phyloP scores from a whole-genome alignment of 352 stramenopile genomes.

The Thalassiosira livingstoniorum region DNA sequence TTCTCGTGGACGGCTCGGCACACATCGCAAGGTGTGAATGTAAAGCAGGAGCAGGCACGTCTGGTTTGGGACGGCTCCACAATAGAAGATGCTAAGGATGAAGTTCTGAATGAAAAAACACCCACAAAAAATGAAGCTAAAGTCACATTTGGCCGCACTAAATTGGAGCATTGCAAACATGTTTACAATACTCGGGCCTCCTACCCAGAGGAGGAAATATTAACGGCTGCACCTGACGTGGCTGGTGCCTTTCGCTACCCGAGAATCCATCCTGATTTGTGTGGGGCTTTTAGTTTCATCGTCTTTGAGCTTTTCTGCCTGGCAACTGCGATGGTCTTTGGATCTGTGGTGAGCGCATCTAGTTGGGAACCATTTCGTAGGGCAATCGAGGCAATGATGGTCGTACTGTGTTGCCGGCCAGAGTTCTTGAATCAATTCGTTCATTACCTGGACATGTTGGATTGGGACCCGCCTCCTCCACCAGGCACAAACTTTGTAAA shows the following conservation, averaged over 20 bases:
- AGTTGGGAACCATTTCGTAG: slow-evolving; percentile 25
- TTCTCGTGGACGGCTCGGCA: not conserved
- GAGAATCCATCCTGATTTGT: slow-evolving; percentile 1
- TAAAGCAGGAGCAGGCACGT: slow-evolving; percentile 15
- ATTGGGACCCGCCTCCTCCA: slow-evolving; percentile 4
- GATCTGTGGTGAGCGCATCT: not conserved
- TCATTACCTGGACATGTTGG: not conserved
- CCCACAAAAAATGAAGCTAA: not conserved
- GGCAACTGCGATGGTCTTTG: slow-evolving; percentile 8
- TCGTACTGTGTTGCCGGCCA: not conserved
- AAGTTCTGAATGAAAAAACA: slow-evolving; percentile 33
- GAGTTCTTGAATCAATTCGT: not conserved
- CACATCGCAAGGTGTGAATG: slow-evolving; percentile 8
- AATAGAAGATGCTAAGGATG: not conserved
- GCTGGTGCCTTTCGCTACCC: slow-evolving; percentile 8
- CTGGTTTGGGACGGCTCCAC: slow-evolving; percentile 39
- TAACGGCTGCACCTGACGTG: slow-evolving; percentile 2
- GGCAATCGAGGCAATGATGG: slow-evolving; percentile 14
- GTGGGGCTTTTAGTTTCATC: slow-evolving; percentile 18
- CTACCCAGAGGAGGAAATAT: not conserved
- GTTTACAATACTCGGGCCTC: not conserved
- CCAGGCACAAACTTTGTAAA: not conserved
- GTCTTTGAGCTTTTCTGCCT: slow-evolving; percentile 4
- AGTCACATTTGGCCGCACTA: slow-evolving; percentile 29
- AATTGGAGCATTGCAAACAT: no score